Evolutionary conservation across 208 protist species (phyloP), one percentile per base, ranked within the genome.

Genomic region (Leishmania arabica): DNA sequence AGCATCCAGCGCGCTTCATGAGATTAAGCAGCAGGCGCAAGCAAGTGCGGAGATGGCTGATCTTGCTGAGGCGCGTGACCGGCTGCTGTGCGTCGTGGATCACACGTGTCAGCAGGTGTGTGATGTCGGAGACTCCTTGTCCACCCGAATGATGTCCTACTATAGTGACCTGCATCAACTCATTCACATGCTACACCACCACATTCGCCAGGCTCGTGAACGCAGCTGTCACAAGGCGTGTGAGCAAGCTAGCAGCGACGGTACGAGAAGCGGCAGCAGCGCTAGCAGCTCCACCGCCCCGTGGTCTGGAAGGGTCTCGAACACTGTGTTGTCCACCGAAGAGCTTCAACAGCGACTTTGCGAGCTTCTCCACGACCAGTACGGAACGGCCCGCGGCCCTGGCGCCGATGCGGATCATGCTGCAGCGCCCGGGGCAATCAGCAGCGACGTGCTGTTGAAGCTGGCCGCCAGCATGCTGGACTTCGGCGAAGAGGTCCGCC

Each of bases 381-480:
- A 91, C 75, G 80, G 80, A 37, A 51, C 72, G 7, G 31, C 69
- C 51, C 34, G 65, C 6, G 66, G 45, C 24, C 31, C 77, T 21
- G 49, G 60, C 7, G 53, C 53, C 19, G 45, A 40, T 49, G 19
- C 27, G n/a, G 34, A 75, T 49, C 19, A 47, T 68, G 56, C 62
- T 77, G 3, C 56, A 2, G 49, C 11, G 2, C 51, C 76, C 3
- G 45, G 24, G 1, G 64, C 72, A 11, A 53, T 81, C 60, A 51
- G 49, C 45, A 78, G 64, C 3, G 73, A 84, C 51, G 83, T 87
- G 2, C 66, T 96, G 53, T 81, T 88, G 58, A 84, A 91, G 71
- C 81, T 97, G 56, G 90, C 91, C 60, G 91, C 92, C 24, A 93
- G 90, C 37, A 84, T 93, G n/a, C 75, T 95, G 21, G 94, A 93